Evolutionary conservation across 345 rosid genomes (phyloP), one percentile per base, ranked within the genome.

Genomic region (Dimocarpus longan): DNA sequence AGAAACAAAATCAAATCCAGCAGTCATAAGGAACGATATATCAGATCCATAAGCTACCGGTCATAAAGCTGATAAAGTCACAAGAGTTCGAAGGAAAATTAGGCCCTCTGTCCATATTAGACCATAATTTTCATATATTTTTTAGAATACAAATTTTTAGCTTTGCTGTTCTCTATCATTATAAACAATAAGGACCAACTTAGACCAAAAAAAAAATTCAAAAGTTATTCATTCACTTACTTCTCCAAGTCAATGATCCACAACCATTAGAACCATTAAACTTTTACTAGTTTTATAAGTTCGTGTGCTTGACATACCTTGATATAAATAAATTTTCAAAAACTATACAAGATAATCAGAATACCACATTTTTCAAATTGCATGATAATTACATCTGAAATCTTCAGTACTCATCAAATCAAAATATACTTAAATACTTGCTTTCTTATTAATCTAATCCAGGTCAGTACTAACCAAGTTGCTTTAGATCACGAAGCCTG

Each of bases 401-500:
- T 42, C 10, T 48, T 65, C 62, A 48, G 65, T 32, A 66, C 42
- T 75, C 50, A 65, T 32, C 32, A 15, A 24, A 21, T 48, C 19
- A 10, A 64, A 46, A 10, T 21, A 42, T 39, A 48, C n/a, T 76
- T 18, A n/a, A 63, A 50, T 10, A 65, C 18, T 64, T 44, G 42
- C 28, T 26, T 75, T 64, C 60, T 46, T 44, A 26, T 6, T 24
- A 44, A 8, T 16, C 54, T 32, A 40, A 18, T n/a, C 16, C 3
- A 32, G 24, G 9, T 71, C 40, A 10, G 28, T 39, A 70, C 90
- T 85, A 83, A 91, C 95, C 89, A 11, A 91, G 90, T 78, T 91
- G 95, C 81, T 88, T 91, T 80, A 91, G 83, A 11, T 91, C 92
- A 8, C 95, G 93, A 81, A 91, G 95, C 85, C 95, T 91, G 93